A percentile compares a stretch with the other conserved stretches of the same genome.
Evolutionary conservation across 805 yeast genomes (phyloP).

Genomic region (Candida taoyuanica): DNA sequence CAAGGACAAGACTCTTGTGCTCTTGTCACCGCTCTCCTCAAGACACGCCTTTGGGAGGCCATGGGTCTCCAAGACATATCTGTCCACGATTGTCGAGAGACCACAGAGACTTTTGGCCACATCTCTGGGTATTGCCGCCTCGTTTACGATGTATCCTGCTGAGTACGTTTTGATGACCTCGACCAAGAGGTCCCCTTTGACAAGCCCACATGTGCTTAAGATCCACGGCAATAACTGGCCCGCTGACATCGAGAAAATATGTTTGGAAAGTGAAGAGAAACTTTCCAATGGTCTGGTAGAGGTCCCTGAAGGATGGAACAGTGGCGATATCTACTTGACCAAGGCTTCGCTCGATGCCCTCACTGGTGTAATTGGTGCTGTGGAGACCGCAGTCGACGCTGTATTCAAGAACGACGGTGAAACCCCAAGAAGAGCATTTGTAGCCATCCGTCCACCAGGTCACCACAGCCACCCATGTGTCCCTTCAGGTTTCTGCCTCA

Average conservation of each 20-base stretch:
- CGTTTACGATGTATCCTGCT: constrained; percentile 62
- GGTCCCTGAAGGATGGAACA: constrained; percentile 77
- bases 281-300: constrained; percentile 53
- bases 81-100: constrained; percentile 70
- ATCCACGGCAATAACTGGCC: constrained; percentile 82
- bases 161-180: constrained; percentile 47
- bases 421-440: constrained; percentile 48
- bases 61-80: constrained; percentile 70
- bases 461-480: constrained; percentile 79
- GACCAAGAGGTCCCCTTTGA: constrained; percentile 42
- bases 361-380: constrained; percentile 72
- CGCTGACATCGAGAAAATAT: constrained; percentile 47
- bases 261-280: constrained; percentile 53
- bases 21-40: constrained; percentile 65
- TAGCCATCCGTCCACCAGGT: constrained; percentile 77
- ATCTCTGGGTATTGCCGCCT: constrained; percentile 75
- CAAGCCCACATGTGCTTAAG: constrained; percentile 54
- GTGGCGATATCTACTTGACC: constrained; percentile 75
- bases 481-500: constrained; percentile 82
- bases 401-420: constrained; percentile 32
- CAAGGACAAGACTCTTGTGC: constrained; percentile 49
- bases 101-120: constrained; percentile 77
- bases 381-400: constrained; percentile 65
- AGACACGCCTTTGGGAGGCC: constrained; percentile 69
- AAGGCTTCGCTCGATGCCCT: constrained; percentile 64